Conservation (phyloP, 768 basidiomycete genomes). For the Mycena capillaripes region DNA sequence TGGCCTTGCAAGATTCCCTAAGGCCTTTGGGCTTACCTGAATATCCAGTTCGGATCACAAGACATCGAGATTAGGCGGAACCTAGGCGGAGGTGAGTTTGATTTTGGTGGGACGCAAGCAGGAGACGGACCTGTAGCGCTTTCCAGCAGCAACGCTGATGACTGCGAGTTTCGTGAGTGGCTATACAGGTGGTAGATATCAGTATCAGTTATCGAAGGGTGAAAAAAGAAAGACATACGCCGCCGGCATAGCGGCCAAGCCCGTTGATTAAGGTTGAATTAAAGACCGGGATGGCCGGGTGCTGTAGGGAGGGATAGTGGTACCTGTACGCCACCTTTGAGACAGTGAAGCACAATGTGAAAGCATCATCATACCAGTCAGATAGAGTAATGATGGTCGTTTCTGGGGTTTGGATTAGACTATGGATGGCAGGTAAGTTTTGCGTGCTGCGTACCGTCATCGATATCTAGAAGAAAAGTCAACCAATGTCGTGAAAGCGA, state of each 20-base stretch:
- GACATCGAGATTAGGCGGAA: conserved; percentile 67
- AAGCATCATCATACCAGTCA: conserved; percentile 44
- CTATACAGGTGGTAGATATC: conserved; percentile 33
- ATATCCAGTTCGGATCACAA: conserved; percentile 56
- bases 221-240: neutral
- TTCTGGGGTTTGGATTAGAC: neutral
- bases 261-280: conserved; percentile 24
- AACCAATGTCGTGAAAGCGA: conserved; percentile 43
- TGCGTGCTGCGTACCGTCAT: conserved; percentile 42
- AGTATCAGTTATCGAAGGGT: neutral
- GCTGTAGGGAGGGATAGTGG: conserved; percentile 31
- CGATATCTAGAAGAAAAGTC: conserved; percentile 41
- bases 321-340: conserved; percentile 23
- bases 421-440: neutral
- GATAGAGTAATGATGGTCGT: conserved; percentile 50
- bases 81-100: neutral
- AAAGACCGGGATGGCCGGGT: neutral
- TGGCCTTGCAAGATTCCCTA: too few species aligned
- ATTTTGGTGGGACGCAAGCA: too few species aligned
- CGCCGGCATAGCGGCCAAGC: conserved; percentile 10
- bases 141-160: conserved; percentile 55
- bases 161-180: conserved; percentile 57
- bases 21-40: conserved; percentile 30
- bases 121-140: conserved; percentile 58
- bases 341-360: too few species aligned